Conservation (phyloP, 108 stramenopile species). For the Conticribra weissflogii region DNA sequence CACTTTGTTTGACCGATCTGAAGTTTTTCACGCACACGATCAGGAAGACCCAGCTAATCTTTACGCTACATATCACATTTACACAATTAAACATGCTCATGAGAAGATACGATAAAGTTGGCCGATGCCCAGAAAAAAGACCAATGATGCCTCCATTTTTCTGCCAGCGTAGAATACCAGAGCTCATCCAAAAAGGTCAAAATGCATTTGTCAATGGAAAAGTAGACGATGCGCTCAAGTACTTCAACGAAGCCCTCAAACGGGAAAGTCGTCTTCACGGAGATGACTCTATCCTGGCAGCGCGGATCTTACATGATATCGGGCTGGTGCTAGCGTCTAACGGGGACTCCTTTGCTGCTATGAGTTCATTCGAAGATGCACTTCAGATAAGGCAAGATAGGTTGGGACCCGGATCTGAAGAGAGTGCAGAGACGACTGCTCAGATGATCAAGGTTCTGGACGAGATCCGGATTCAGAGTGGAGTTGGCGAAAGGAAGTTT, state of each 20-base stretch:
- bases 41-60: too few species aligned
- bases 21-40: too few species aligned
- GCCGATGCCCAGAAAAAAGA: too few species aligned
- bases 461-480: slow-evolving; percentile 5
- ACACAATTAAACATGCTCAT: too few species aligned
- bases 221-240: not conserved
- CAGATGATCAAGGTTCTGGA: slow-evolving; percentile 16
- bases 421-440: slow-evolving; percentile 18
- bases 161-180: too few species aligned
- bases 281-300: not conserved
- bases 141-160: too few species aligned
- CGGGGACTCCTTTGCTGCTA: slow-evolving; percentile 21
- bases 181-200: not conserved
- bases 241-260: not conserved
- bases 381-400: slow-evolving; percentile 17
- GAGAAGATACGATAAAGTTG: too few species aligned
- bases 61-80: too few species aligned
- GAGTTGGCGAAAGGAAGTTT: slow-evolving; percentile 13
- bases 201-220: not conserved
- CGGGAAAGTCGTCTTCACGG: not conserved
- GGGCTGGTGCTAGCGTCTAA: slow-evolving; percentile 8
- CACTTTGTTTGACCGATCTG: too few species aligned
- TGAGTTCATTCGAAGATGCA: slow-evolving; percentile 25
- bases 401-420: slow-evolving; percentile 22
- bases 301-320: slow-evolving; percentile 3